Evolutionary conservation across 2,329 filamentous ascomycete species (phyloP), one percentile per base, ranked within the genome.

Genomic region (Claviceps sp.): DNA sequence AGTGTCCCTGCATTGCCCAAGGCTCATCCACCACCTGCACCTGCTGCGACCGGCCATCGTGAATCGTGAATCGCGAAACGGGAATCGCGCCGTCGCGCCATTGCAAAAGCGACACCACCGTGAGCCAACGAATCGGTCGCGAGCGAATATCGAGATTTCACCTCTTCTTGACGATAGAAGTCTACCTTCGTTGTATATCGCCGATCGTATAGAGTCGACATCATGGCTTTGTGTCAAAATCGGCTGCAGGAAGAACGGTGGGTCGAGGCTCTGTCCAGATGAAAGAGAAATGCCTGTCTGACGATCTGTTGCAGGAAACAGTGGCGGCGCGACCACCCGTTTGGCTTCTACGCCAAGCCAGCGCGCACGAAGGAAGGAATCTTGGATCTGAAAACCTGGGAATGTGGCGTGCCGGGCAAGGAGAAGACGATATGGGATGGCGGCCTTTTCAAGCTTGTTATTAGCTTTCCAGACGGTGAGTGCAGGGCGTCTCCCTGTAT

Each of bases 381-480:
- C 1, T 78, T 97, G 50, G 93, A 98, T 64, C 76, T 98, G 57
- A 95, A 96, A 77, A 80, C 82, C 58, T 98, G 93, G 93, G 90
- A 97, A 62, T 97, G 93, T 63, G 90, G 90, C 44, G 87, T 98
- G 44, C 93, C 93, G 3, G 93, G 94, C 63, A 96, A 95, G 67
- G 84, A 95, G 55, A 93, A 94, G 74, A 98, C 94, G 0, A 83
- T 97, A 22, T 98, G 93, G 93, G 90, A 95, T 64, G 90, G 90
- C n/a, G 93, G 93, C 1, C 73, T 96, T 11, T 97, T 97, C 74
- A 98, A 97, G 74, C 74, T 98, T 54, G 89, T 86, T 53, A 85
- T 98, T 61, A 82, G 79, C 11, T 98, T 98, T 61, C 93, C 94
- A 0, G 93, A 98, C 63, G 90, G 89, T 93, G 70, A 68, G 82